phyloP scores from a whole-genome alignment of 352 stramenopile species.

The Pythium aristosporum region DNA sequence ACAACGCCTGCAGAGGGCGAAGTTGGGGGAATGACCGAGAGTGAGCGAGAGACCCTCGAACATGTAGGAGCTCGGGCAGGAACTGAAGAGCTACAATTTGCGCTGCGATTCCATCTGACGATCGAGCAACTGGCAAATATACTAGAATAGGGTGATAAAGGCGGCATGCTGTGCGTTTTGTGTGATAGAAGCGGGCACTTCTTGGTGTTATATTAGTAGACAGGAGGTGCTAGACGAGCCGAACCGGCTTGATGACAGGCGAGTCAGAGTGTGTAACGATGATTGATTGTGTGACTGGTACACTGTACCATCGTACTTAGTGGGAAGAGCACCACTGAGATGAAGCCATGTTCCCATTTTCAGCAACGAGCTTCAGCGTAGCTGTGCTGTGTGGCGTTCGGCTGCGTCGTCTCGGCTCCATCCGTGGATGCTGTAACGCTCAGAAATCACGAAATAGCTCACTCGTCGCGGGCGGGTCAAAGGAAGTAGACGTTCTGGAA shows the following conservation, averaged over 20 bases:
- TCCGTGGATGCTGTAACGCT: too few relatives aligned
- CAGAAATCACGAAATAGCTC: too few relatives aligned
- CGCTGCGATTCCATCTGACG: not conserved
- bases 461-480: too few relatives aligned
- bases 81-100: not conserved
- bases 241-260: not conserved
- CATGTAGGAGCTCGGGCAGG: not conserved
- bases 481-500: too few relatives aligned
- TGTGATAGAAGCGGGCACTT: not conserved
- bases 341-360: not conserved
- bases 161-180: not conserved
- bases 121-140: not conserved
- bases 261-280: not conserved
- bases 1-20: not conserved
- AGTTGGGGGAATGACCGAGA: not conserved
- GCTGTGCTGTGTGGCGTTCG: too few relatives aligned
- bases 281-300: not conserved
- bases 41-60: not conserved
- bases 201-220: not conserved
- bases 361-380: too few relatives aligned
- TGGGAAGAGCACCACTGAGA: too few relatives aligned
- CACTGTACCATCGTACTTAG: not conserved
- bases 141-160: not conserved
- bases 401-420: too few relatives aligned
- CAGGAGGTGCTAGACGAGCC: too few relatives aligned